Percentiles rank a stretch among this genome's conserved stretches.
These are phyloP conservation scores for Conticribra weissflogii DNA, from an alignment of 108 stramenopile genomes.

Conservation along the genomic window DNA sequence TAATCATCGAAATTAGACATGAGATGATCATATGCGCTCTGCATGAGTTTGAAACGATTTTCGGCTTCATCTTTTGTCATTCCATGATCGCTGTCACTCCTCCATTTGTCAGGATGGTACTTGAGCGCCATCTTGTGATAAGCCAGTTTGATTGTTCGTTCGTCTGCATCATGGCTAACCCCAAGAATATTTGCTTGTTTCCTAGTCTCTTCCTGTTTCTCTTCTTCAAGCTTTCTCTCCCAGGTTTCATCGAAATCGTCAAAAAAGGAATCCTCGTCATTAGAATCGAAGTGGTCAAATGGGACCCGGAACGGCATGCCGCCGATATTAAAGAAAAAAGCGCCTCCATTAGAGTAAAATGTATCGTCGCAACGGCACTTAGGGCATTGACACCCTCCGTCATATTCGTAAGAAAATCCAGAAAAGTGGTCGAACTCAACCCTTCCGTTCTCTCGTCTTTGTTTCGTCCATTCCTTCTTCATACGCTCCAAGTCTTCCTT, in stretches of 20 bases:
- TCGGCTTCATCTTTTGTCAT: conserved; percentile 36
- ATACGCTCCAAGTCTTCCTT: conserved; percentile 33
- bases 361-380: background rate
- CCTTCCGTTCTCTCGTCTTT: conserved; percentile 5
- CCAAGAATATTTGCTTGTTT: conserved; percentile 38
- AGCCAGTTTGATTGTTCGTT: conserved; percentile 21
- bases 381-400: conserved; percentile 8
- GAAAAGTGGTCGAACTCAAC: conserved; percentile 5
- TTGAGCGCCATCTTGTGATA: conserved; percentile 33
- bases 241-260: conserved; percentile 37
- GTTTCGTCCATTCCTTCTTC: conserved; percentile 15
- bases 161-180: conserved; percentile 23
- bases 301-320: conserved; percentile 28
- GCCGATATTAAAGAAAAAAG: conserved; percentile 33
- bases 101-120: conserved; percentile 47
- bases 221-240: conserved; percentile 19
- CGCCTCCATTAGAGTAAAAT: conserved; percentile 4
- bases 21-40: conserved; percentile 40
- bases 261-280: conserved; percentile 23
- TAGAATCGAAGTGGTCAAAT: conserved; percentile 9
- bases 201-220: conserved; percentile 27
- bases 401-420: background rate
- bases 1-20: conserved; percentile 38
- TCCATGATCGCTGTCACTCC: conserved; percentile 33
- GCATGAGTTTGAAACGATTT: conserved; percentile 31